These are phyloP conservation scores for Tetradesmus obliquus DNA, from an alignment of 139 green algal species.

Conservation along the genomic window DNA sequence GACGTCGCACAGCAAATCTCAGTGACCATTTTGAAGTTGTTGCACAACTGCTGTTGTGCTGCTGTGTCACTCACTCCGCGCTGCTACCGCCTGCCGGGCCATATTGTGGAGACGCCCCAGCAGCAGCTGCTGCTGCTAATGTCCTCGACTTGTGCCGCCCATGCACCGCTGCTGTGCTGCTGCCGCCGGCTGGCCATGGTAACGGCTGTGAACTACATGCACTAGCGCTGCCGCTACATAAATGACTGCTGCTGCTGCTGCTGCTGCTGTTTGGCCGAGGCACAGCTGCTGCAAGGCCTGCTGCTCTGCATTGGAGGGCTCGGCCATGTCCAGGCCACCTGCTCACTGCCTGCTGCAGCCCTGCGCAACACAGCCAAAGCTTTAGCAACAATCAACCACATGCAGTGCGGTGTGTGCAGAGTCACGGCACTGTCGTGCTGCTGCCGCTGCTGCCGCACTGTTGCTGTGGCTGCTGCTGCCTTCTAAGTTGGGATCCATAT, in stretches of 20 bases:
- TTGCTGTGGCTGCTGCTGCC: neutral
- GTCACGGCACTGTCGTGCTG: neutral
- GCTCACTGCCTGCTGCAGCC: neutral
- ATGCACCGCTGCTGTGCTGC: neutral
- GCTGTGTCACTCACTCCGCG: neutral
- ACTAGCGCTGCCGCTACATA: neutral
- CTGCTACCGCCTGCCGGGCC: neutral
- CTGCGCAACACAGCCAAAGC: neutral
- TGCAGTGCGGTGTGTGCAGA: neutral
- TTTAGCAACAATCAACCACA: neutral
- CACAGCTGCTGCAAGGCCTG: neutral
- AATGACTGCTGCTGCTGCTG: neutral
- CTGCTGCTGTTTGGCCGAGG: neutral
- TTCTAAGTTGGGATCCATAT: neutral
- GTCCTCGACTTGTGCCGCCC: neutral
- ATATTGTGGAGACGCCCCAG: neutral
- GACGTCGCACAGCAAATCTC: no score
- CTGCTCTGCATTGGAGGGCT: neutral
- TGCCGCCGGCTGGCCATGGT: neutral
- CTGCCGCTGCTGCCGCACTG: neutral
- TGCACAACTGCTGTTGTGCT: neutral
- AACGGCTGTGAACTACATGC: neutral
- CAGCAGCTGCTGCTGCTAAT: slow-evolving; percentile 3
- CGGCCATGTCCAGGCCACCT: neutral
- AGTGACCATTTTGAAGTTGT: no score